Conservation (phyloP, 345 rosid genomes). For the Laguncularia racemosa region DNA sequence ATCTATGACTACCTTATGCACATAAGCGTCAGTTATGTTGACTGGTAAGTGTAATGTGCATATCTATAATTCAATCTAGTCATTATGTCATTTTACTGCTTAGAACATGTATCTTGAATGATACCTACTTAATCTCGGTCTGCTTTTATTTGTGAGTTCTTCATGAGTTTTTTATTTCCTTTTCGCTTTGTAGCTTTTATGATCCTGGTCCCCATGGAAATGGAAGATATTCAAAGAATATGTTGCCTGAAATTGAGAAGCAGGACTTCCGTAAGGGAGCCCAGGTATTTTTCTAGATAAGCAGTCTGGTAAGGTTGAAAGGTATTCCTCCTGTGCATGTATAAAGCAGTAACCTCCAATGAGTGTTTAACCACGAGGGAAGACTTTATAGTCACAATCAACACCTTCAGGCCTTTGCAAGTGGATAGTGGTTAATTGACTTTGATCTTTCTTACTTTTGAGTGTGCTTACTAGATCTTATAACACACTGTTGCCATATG, state of each 20-base stretch:
- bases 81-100: too few species aligned
- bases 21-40: conserved; percentile 80
- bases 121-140: too few species aligned
- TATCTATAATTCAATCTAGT: not conserved
- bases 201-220: conserved; percentile 94
- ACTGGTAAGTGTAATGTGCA: conserved; percentile 41
- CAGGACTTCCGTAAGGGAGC: conserved; percentile 93
- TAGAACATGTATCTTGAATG: too few species aligned
- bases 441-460: too few species aligned
- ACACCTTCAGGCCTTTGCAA: too few species aligned
- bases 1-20: conserved; percentile 74
- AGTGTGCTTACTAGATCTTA: too few species aligned
- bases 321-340: not conserved
- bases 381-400: too few species aligned
- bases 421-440: too few species aligned
- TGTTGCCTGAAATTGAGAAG: conserved; percentile 82
- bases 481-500: too few species aligned
- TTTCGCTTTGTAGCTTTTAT: conserved; percentile 47
- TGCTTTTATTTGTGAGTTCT: too few species aligned
- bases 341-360: not conserved
- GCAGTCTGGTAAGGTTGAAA: not conserved
- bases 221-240: conserved; percentile 84
- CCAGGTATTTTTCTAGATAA: conserved; percentile 41
- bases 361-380: not conserved
- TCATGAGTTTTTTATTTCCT: conserved; percentile 9